A percentile compares a stretch with the other conserved stretches of the same genome.
These are phyloP conservation scores for Exophiala lecanii-corni DNA, from an alignment of 2,329 filamentous ascomycete species.

Conservation along the genomic window DNA sequence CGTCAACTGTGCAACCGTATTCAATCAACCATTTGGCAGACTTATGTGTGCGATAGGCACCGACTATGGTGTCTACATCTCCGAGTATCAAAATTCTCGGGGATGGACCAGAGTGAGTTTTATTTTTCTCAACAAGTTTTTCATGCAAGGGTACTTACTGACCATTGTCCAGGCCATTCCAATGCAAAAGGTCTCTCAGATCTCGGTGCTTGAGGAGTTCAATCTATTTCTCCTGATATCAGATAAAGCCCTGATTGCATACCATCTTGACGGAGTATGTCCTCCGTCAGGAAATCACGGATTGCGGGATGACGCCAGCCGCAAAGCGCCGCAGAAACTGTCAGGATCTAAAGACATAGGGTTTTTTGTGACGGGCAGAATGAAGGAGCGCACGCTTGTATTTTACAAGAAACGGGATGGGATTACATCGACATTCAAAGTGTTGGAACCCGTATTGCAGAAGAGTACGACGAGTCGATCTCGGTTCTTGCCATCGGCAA, in stretches of 20 bases:
- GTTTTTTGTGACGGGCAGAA: constrained; percentile 91
- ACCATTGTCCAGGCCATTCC: constrained; percentile 62
- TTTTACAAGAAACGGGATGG: constrained; percentile 97
- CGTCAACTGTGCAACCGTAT: constrained; percentile 91
- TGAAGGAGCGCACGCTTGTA: constrained; percentile 93
- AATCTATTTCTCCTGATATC: constrained; percentile 86
- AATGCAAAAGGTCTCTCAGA: constrained; percentile 75
- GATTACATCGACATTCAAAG: constrained; percentile 87
- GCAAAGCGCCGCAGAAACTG: constrained; percentile 86
- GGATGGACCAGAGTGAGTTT: constrained; percentile 80
- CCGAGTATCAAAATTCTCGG: constrained; percentile 81
- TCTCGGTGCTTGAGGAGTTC: constrained; percentile 93
- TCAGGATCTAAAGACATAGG: constrained; percentile 84
- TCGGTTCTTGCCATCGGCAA: constrained; percentile 55
- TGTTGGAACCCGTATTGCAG: constrained; percentile 91
- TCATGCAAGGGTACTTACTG: constrained; percentile 22
- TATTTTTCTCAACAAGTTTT: constrained; percentile 11
- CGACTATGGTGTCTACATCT: constrained; percentile 87
- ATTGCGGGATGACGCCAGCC: constrained; percentile 63
- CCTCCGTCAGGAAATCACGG: constrained; percentile 52
- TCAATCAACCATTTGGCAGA: constrained; percentile 73
- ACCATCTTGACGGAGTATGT: constrained; percentile 82
- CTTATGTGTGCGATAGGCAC: constrained; percentile 91
- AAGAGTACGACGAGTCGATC: constrained; percentile 82
- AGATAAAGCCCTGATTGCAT: constrained; percentile 86